phyloP scores from a whole-genome alignment of 2,329 filamentous ascomycete genomes.

The Claviceps monticola region DNA sequence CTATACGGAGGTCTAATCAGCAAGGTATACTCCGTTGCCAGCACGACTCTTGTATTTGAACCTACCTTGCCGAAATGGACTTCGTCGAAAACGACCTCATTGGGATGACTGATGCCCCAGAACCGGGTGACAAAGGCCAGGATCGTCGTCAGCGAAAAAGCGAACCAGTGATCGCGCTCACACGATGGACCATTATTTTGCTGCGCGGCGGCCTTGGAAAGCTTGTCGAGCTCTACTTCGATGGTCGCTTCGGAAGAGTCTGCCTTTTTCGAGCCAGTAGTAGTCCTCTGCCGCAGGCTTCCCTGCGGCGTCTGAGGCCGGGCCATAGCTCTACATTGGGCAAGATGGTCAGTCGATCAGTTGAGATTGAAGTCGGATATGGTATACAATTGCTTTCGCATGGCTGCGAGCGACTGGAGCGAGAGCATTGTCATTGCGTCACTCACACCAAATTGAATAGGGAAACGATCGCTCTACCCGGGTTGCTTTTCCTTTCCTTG shows the following conservation, averaged over 20 bases:
- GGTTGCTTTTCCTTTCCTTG: not conserved
- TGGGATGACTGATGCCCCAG: conserved; percentile 88
- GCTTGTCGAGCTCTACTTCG: conserved; percentile 37
- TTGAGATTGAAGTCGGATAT: not conserved
- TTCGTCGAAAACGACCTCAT: conserved; percentile 97
- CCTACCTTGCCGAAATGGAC: conserved; percentile 98
- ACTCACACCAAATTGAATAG: conserved; percentile 1
- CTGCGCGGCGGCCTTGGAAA: conserved; percentile 24
- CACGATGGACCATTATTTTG: conserved; percentile 26
- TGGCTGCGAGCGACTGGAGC: not conserved
- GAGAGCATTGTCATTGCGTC: not conserved
- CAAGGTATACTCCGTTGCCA: not conserved
- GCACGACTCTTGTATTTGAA: conserved; percentile 1
- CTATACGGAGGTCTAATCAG: conserved; percentile 21
- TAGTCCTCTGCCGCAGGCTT: conserved; percentile 47
- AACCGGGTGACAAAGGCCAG: conserved; percentile 87
- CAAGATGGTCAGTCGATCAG: conserved; percentile 2
- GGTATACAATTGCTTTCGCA: not conserved
- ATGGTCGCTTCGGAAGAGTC: conserved; percentile 22
- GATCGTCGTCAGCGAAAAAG: conserved; percentile 60
- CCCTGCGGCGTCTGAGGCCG: conserved; percentile 38
- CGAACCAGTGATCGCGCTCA: conserved; percentile 79
- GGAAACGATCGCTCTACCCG: too few species aligned
- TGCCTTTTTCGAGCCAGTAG: conserved; percentile 37
- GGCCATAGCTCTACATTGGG: conserved; percentile 26